phyloP scores from a whole-genome alignment of 345 rosid genomes.

The Rhizophora apiculata region DNA sequence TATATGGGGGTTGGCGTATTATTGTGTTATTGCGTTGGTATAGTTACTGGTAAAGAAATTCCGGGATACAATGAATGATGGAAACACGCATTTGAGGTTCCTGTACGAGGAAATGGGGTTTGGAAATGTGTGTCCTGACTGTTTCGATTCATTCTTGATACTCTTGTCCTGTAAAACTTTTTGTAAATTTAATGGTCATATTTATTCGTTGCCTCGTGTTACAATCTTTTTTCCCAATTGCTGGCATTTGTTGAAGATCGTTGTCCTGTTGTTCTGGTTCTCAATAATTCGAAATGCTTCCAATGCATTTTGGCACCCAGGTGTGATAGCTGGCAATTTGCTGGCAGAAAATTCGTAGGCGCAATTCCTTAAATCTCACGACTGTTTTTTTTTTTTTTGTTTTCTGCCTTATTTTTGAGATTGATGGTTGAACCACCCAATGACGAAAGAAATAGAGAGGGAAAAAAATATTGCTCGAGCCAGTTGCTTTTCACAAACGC shows the following conservation, averaged over 20 bases:
- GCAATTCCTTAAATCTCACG: too few relatives aligned
- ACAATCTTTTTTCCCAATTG: background rate
- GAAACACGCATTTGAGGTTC: conserved; percentile 3
- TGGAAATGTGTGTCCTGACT: conserved; percentile 12
- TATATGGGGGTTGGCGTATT: conserved; percentile 8
- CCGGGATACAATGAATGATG: background rate
- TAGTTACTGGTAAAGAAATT: conserved; percentile 1
- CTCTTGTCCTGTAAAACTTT: conserved; percentile 20
- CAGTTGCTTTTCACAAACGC: too few relatives aligned
- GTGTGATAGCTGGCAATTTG: too few relatives aligned
- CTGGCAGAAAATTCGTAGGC: too few relatives aligned
- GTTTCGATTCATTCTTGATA: conserved; percentile 4
- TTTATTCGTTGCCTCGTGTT: background rate
- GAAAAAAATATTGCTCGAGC: too few relatives aligned
- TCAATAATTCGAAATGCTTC: too few relatives aligned
- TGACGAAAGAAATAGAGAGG: too few relatives aligned
- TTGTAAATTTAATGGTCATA: conserved; percentile 20
- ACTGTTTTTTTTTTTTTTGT: too few relatives aligned
- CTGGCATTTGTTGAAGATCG: background rate
- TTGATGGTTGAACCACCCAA: too few relatives aligned
- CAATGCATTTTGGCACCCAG: too few relatives aligned
- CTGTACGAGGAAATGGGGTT: conserved; percentile 1
- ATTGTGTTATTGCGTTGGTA: background rate
- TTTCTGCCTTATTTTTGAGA: too few relatives aligned
- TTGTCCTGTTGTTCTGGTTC: background rate